Percentiles rank a stretch among this genome's conserved stretches.
Conservation (phyloP, 1,284 basidiomycete genomes). For the Ceratobasidium sp. region DNA sequence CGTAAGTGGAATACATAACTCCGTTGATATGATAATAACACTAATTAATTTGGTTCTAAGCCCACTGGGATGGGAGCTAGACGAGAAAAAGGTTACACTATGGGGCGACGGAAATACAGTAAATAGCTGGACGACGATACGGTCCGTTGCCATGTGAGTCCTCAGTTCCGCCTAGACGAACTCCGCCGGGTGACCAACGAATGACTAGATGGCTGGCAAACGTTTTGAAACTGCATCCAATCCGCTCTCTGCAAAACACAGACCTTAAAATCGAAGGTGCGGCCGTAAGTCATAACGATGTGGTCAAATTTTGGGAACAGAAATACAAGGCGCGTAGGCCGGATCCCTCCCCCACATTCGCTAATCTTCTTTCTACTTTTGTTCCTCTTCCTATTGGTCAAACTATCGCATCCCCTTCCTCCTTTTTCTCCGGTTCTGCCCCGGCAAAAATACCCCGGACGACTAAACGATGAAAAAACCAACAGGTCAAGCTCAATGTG, state of each 20-base stretch:
- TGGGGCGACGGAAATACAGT: slow-evolving; percentile 20
- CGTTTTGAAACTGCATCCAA: slow-evolving; percentile 5
- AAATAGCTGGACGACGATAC: slow-evolving; percentile 5
- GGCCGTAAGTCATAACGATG: not conserved
- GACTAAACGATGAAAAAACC: not conserved
- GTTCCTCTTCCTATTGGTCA: not conserved
- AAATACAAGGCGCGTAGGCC: not conserved
- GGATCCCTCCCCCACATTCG: not conserved
- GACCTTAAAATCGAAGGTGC: not conserved
- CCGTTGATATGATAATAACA: not conserved
- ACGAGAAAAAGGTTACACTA: slow-evolving; percentile 1
- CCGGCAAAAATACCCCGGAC: not conserved
- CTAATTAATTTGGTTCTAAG: not conserved
- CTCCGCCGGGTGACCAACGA: not conserved
- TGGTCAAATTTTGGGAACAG: slow-evolving; percentile 10
- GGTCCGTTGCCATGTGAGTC: slow-evolving; percentile 1
- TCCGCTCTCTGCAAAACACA: slow-evolving; percentile 9
- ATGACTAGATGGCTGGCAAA: slow-evolving; percentile 8
- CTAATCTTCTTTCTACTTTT: not conserved
- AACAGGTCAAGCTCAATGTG: slow-evolving; percentile 16
- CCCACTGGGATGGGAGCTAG: not conserved
- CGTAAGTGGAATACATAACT: not conserved
- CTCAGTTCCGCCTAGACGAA: not conserved
- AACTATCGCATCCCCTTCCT: not conserved
- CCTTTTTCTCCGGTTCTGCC: too few relatives aligned